phyloP scores from a whole-genome alignment of 164 flowering plant genomes.

The Kingdonia uniflora region DNA sequence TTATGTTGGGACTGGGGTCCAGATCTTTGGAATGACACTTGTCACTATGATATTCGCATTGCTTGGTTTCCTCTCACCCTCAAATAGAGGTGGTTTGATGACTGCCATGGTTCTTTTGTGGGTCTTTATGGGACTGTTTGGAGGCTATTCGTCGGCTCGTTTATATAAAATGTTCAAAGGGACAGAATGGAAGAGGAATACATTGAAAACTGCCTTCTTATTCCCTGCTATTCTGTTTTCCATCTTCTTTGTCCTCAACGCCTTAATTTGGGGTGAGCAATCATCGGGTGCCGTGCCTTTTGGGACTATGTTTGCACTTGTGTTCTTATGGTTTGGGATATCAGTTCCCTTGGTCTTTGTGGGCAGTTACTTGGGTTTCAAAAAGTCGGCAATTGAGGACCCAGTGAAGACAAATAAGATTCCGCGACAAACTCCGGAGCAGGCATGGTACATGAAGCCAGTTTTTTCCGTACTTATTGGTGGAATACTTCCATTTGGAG shows the following conservation, averaged over 20 bases:
- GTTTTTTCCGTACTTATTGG: conserved; percentile 64
- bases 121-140: conserved; percentile 12
- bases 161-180: conserved; percentile 14
- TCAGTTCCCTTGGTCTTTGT: conserved; percentile 71
- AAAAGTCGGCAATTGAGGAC: conserved; percentile 58
- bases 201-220: conserved; percentile 10
- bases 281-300: conserved; percentile 15
- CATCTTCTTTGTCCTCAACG: conserved; percentile 12
- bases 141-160: conserved; percentile 12
- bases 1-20: conserved; percentile 40
- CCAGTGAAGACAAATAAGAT: conserved; percentile 79
- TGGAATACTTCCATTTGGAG: conserved; percentile 74
- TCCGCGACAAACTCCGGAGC: conserved; percentile 69
- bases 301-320: conserved; percentile 14
- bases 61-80: conserved; percentile 31
- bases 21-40: conserved; percentile 37
- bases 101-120: conserved; percentile 13
- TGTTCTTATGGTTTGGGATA: conserved; percentile 68
- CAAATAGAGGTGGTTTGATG: conserved; percentile 10
- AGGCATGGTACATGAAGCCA: conserved; percentile 79
- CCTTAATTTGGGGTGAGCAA: conserved; percentile 14
- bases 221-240: conserved; percentile 10
- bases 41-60: conserved; percentile 44
- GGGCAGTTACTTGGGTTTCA: conserved; percentile 69
- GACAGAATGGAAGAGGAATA: conserved; percentile 13